Evolutionary conservation across 495 filamentous ascomycete genomes (phyloP).

Genomic region (Xylaria telfairii): DNA sequence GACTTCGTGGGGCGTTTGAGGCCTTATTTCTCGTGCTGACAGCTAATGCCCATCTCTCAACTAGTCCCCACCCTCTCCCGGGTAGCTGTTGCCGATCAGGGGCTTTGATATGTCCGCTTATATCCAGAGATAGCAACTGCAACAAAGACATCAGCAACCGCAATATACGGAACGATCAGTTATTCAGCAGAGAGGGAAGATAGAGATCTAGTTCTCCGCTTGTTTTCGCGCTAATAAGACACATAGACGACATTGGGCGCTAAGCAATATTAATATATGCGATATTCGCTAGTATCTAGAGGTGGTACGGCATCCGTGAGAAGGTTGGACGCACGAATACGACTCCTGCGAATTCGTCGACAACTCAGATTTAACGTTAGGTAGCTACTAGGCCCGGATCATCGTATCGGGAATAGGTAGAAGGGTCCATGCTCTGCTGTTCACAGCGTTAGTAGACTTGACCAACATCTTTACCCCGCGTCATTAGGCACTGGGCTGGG

Average conservation of each 20-base stretch:
- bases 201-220: too few species aligned
- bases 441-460: neutral
- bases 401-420: too few species aligned
- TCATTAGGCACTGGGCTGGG: neutral
- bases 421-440: too few species aligned
- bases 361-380: too few species aligned
- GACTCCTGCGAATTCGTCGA: too few species aligned
- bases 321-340: too few species aligned
- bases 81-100: conserved; percentile 14
- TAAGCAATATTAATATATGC: too few species aligned
- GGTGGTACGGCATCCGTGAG: too few species aligned
- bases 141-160: neutral
- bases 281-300: too few species aligned
- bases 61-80: neutral
- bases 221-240: too few species aligned
- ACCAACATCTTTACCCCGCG: neutral
- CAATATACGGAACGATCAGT: neutral
- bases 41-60: neutral
- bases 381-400: too few species aligned
- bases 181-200: neutral
- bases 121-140: neutral
- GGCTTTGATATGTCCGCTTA: neutral
- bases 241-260: too few species aligned
- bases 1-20: neutral
- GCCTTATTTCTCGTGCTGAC: neutral